Conservation (phyloP, 495 filamentous ascomycete species). For the Glonium stellatum region DNA sequence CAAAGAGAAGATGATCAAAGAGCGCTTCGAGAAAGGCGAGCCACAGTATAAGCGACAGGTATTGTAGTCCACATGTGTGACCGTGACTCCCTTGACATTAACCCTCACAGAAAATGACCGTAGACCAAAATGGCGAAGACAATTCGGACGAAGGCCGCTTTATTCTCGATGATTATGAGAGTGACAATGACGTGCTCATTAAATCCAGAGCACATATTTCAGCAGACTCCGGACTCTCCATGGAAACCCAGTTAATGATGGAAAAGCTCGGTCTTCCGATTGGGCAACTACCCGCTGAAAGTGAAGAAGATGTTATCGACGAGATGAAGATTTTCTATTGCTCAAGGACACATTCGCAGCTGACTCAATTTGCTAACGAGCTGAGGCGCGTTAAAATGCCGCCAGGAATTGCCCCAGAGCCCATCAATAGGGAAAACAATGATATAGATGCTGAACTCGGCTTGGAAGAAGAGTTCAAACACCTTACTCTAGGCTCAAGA, state of each 20-base stretch:
- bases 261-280: constrained; percentile 42
- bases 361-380: constrained; percentile 90
- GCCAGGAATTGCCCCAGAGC: constrained; percentile 42
- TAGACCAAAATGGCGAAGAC: not conserved
- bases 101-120: constrained; percentile 5
- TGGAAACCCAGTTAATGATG: constrained; percentile 59
- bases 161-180: constrained; percentile 72
- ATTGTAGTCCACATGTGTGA: constrained; percentile 8
- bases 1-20: constrained; percentile 59
- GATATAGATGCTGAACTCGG: constrained; percentile 21
- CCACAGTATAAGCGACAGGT: constrained; percentile 47
- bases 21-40: constrained; percentile 41
- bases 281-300: constrained; percentile 43
- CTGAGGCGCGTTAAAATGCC: constrained; percentile 76
- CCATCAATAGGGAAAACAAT: constrained; percentile 26
- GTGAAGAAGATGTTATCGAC: constrained; percentile 48
- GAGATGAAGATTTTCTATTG: constrained; percentile 71
- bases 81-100: not conserved
- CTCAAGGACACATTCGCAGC: constrained; percentile 89
- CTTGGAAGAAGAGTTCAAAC: constrained; percentile 63
- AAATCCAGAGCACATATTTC: constrained; percentile 25
- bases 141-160: constrained; percentile 60
- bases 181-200: constrained; percentile 46
- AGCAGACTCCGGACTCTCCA: constrained; percentile 44
- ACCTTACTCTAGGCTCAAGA: constrained; percentile 80